These are phyloP conservation scores for Aspergillus persii DNA, from an alignment of 2,329 filamentous ascomycete genomes.

Conservation along the genomic window DNA sequence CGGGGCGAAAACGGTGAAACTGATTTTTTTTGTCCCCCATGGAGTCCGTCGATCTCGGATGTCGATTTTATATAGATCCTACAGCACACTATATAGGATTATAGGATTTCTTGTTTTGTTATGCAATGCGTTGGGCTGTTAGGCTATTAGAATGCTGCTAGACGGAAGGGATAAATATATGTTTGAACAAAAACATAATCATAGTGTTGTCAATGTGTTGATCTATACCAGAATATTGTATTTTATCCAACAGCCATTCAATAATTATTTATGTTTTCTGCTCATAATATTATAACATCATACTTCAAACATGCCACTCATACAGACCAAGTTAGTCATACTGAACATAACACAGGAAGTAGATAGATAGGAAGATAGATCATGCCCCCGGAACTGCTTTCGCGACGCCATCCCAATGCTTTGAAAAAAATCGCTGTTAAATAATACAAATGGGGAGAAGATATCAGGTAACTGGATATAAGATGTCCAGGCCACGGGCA, in stretches of 20 bases:
- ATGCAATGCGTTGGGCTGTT: no score
- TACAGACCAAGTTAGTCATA: neutral
- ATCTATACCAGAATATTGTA: no score
- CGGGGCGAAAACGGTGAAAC: constrained; percentile 21
- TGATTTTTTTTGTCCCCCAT: neutral
- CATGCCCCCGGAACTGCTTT: constrained; percentile 5
- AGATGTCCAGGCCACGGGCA: constrained; percentile 4
- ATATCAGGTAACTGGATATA: constrained; percentile 15
- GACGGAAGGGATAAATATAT: neutral
- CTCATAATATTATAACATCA: neutral
- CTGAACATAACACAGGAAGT: neutral
- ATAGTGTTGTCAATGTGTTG: no score
- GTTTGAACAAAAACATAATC: no score
- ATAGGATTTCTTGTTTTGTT: no score
- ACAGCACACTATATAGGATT: no score
- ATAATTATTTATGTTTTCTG: neutral
- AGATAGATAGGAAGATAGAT: neutral
- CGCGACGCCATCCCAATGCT: constrained; percentile 34
- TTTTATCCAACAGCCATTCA: neutral
- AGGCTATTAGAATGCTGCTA: no score
- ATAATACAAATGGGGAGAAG: constrained; percentile 21
- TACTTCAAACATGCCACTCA: constrained; percentile 4
- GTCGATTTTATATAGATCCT: no score
- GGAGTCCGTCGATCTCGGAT: no score
- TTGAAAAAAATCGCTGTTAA: constrained; percentile 18